A percentile compares a stretch with the other conserved stretches of the same genome.
Evolutionary conservation across 139 green algal genomes (phyloP).

Genomic region (Haematococcus lacustris): DNA sequence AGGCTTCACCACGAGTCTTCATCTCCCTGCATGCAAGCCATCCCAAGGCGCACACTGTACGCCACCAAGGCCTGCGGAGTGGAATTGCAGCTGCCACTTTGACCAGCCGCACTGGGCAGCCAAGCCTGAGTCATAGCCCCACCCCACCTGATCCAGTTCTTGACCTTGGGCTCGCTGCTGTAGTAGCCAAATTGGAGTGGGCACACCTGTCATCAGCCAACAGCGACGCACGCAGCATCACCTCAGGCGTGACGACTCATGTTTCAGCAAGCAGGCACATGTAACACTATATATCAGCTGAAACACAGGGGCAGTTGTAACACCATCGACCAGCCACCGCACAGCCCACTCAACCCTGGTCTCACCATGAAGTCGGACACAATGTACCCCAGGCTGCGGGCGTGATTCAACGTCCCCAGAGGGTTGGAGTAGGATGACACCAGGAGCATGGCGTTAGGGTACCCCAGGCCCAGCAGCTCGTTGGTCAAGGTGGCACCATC

Average conservation of each 20-base stretch:
- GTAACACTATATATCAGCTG: background rate
- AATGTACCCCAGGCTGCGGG: constrained; percentile 23
- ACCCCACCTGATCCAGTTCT: background rate
- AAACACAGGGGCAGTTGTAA: background rate
- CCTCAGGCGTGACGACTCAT: background rate
- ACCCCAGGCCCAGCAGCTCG: constrained; percentile 35
- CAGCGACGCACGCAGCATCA: background rate
- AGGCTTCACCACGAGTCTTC: too few species aligned
- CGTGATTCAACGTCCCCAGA: constrained; percentile 29
- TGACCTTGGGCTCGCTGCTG: background rate
- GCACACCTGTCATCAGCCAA: background rate
- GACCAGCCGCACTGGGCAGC: too few species aligned
- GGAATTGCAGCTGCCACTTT: too few species aligned
- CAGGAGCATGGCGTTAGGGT: constrained; percentile 36
- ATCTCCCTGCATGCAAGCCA: too few species aligned
- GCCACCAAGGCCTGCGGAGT: too few species aligned
- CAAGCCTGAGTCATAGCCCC: too few species aligned
- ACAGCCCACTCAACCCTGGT: too few species aligned
- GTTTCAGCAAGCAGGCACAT: background rate
- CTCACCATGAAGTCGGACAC: background rate
- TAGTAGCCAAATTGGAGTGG: background rate
- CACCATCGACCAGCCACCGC: background rate
- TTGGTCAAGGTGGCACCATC: constrained; percentile 42
- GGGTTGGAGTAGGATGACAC: constrained; percentile 40
- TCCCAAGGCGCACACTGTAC: too few species aligned